These are phyloP conservation scores for Trichophaea hybrida DNA, from an alignment of 2,329 filamentous ascomycete species.

Conservation along the genomic window DNA sequence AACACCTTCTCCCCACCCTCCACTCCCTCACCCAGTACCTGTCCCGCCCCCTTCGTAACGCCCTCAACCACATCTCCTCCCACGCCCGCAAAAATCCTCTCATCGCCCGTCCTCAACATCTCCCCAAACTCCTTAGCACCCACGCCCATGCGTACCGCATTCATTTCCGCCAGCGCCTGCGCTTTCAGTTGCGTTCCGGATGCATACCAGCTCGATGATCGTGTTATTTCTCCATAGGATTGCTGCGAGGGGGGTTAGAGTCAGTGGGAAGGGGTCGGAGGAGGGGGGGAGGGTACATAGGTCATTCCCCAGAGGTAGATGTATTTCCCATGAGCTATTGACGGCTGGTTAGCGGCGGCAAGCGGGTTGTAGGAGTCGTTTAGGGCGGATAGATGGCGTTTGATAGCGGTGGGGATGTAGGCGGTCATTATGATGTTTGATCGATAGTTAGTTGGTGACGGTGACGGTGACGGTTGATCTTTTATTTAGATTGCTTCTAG, in stretches of 20 bases:
- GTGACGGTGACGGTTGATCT: too few species aligned
- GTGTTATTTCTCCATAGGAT: conserved; percentile 5
- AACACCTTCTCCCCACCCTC: not conserved
- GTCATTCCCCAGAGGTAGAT: not conserved
- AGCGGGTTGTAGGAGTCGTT: conserved; percentile 7
- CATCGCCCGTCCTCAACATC: not conserved
- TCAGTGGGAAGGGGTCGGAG: not conserved
- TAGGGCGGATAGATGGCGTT: not conserved
- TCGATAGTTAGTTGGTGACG: too few species aligned
- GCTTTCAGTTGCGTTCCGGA: not conserved
- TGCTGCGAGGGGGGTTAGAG: not conserved
- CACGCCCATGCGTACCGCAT: not conserved
- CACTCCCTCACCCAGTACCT: not conserved
- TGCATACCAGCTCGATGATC: not conserved
- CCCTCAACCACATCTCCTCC: not conserved
- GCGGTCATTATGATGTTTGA: not conserved
- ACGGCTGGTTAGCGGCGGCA: not conserved
- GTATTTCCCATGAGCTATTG: not conserved
- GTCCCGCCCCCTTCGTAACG: not conserved
- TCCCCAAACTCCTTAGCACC: not conserved
- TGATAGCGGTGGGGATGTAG: not conserved
- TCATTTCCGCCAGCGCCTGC: not conserved
- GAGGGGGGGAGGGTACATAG: not conserved
- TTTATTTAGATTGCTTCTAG: too few species aligned
- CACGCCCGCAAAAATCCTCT: not conserved